These are phyloP conservation scores for Rhizopogon salebrosus DNA, from an alignment of 768 basidiomycete genomes.

Conservation along the genomic window DNA sequence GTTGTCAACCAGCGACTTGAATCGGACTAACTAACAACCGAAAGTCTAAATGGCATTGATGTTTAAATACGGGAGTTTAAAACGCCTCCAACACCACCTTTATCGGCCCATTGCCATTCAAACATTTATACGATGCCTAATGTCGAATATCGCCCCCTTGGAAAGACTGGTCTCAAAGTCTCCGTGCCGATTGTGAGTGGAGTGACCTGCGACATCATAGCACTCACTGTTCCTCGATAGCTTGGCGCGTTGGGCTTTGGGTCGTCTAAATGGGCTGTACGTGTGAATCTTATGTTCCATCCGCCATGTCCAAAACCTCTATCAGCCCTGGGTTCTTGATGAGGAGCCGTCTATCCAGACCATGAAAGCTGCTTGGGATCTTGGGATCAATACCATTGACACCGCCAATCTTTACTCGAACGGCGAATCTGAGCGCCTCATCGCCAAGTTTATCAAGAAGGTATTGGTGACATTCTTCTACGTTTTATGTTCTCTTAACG, in stretches of 20 bases:
- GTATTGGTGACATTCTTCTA: constrained; percentile 8
- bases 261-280: constrained; percentile 19
- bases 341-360: constrained; percentile 26
- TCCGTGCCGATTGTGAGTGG: constrained; percentile 29
- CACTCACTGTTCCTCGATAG: constrained; percentile 9
- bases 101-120: too few species aligned
- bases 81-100: too few species aligned
- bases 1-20: too few species aligned
- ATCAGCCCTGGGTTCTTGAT: constrained; percentile 21
- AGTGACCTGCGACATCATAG: background rate
- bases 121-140: too few species aligned
- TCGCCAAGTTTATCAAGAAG: constrained; percentile 33
- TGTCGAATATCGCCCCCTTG: constrained; percentile 27
- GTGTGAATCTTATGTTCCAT: constrained; percentile 4
- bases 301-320: background rate
- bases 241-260: constrained; percentile 25
- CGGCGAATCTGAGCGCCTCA: constrained; percentile 32
- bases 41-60: too few species aligned
- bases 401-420: constrained; percentile 34
- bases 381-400: constrained; percentile 36
- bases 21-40: too few species aligned
- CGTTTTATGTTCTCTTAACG: background rate
- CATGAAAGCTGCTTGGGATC: constrained; percentile 34
- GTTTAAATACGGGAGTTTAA: too few species aligned
- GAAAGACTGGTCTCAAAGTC: constrained; percentile 27